phyloP scores from a whole-genome alignment of 1,139 yeast genomes.

The Diutina pseudorugosa region DNA sequence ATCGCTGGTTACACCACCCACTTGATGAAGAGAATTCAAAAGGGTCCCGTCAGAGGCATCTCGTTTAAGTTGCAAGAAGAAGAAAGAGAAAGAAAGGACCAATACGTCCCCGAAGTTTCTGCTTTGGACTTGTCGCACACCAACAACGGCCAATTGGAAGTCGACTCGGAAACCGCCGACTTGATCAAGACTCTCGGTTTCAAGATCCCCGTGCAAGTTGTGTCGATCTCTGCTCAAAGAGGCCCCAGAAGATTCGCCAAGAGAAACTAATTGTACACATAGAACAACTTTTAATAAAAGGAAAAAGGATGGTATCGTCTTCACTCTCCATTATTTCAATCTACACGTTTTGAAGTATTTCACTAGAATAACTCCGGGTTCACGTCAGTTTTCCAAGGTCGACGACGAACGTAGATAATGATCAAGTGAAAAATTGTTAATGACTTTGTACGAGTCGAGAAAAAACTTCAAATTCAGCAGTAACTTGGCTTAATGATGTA shows the following conservation, averaged over 20 bases:
- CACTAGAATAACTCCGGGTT: too few relatives aligned
- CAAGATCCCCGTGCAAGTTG: constrained; percentile 87
- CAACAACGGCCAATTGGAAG: constrained; percentile 91
- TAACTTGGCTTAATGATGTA: too few relatives aligned
- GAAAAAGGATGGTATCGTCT: not conserved
- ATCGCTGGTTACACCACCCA: constrained; percentile 99
- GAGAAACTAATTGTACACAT: constrained; percentile 50
- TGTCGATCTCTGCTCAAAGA: constrained; percentile 88
- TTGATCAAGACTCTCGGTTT: constrained; percentile 94
- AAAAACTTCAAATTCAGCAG: too few relatives aligned
- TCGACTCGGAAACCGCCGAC: constrained; percentile 96
- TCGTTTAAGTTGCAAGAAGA: constrained; percentile 99
- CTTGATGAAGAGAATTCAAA: constrained; percentile 99
- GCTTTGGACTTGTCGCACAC: constrained; percentile 94
- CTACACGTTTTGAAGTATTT: too few relatives aligned
- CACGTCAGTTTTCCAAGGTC: too few relatives aligned
- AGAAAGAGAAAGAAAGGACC: constrained; percentile 99
- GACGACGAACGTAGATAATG: too few relatives aligned
- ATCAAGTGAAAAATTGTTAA: too few relatives aligned
- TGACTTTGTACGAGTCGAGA: too few relatives aligned
- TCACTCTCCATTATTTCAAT: too few relatives aligned
- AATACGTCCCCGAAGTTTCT: constrained; percentile 99
- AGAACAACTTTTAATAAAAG: constrained; percentile 3
- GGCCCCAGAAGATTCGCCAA: constrained; percentile 91
- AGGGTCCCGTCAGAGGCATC: constrained; percentile 99